phyloP scores from a whole-genome alignment of 139 green algal genomes.

The Chlamydomonas urium region DNA sequence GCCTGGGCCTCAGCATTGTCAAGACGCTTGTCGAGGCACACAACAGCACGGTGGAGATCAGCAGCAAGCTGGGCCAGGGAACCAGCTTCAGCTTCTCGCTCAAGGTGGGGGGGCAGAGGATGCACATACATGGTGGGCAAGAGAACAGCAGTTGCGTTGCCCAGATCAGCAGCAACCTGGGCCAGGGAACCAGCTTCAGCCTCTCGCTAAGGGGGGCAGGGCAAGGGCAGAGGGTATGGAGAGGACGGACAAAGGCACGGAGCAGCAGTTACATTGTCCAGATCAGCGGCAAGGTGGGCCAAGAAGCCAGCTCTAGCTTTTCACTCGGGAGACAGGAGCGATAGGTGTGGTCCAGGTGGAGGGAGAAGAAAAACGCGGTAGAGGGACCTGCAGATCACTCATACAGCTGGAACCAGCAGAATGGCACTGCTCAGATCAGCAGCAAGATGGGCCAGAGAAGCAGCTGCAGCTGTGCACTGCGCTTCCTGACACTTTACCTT shows the following conservation, averaged over 20 bases:
- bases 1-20: constrained; percentile 60
- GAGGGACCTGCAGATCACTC: too few species aligned
- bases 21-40: constrained; percentile 53
- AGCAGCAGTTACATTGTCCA: neutral
- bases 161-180: constrained; percentile 28
- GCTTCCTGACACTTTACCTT: too few species aligned
- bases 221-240: too few species aligned
- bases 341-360: too few species aligned
- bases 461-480: too few species aligned
- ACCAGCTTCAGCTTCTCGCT: constrained; percentile 57
- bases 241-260: neutral
- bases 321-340: too few species aligned
- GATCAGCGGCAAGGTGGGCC: constrained; percentile 32
- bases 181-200: constrained; percentile 53
- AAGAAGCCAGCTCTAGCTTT: constrained; percentile 52
- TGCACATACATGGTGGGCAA: neutral
- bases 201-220: constrained; percentile 41
- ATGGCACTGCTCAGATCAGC: too few species aligned
- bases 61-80: constrained; percentile 33
- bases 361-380: too few species aligned
- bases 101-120: constrained; percentile 27
- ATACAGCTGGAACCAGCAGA: too few species aligned
- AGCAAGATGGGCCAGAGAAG: too few species aligned
- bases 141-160: neutral
- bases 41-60: constrained; percentile 32